Evolutionary conservation across 805 yeast species (phyloP).

Genomic region (Metschnikowia chrysomelidarum): DNA sequence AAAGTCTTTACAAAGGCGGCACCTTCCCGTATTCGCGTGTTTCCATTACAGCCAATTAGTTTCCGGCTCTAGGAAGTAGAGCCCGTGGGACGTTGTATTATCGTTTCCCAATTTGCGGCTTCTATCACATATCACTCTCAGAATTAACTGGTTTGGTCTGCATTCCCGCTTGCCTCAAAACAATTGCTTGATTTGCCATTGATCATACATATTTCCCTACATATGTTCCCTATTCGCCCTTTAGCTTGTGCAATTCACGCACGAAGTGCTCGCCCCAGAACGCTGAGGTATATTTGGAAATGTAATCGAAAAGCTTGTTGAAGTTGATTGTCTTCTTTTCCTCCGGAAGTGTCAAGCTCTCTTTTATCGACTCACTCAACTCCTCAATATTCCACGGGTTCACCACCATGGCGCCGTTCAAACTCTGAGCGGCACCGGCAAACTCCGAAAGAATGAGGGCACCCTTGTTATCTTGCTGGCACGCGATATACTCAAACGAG

Average conservation of each 20-base stretch:
- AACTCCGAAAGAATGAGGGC: slow-evolving; percentile 87
- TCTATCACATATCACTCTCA: too few species aligned
- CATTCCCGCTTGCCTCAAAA: too few species aligned
- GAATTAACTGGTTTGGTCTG: too few species aligned
- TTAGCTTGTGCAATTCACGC: slow-evolving; percentile 62
- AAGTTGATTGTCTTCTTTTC: slow-evolving; percentile 81
- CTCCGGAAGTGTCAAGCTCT: slow-evolving; percentile 78
- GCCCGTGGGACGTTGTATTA: too few species aligned
- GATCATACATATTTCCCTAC: neutral
- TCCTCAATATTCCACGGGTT: slow-evolving; percentile 99
- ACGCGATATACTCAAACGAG: slow-evolving; percentile 93
- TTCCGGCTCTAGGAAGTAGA: too few species aligned
- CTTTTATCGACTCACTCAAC: slow-evolving; percentile 78
- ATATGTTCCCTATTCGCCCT: slow-evolving; percentile 2
- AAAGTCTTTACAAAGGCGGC: too few species aligned
- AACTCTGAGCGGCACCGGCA: slow-evolving; percentile 98
- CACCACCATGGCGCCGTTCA: slow-evolving; percentile 90
- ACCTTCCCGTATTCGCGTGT: too few species aligned
- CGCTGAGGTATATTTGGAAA: slow-evolving; percentile 89
- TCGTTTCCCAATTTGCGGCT: too few species aligned
- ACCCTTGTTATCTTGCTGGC: slow-evolving; percentile 85
- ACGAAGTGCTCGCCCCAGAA: slow-evolving; percentile 98
- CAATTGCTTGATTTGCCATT: too few species aligned
- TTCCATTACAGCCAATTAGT: too few species aligned
- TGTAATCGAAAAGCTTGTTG: slow-evolving; percentile 79